Conservation (phyloP, 129 eudicot genomes). For the Solidago caesia region DNA sequence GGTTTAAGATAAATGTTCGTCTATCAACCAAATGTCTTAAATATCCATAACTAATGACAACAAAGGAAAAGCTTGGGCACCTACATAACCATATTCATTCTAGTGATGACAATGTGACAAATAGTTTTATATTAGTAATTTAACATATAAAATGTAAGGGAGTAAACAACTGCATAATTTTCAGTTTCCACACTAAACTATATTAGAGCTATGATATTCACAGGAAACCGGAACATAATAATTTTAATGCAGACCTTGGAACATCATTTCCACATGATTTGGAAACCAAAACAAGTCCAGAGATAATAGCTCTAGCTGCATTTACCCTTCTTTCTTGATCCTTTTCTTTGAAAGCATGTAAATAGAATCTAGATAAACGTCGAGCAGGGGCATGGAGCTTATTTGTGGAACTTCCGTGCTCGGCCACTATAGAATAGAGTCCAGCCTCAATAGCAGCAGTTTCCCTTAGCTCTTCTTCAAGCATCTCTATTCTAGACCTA, state of each 20-base stretch:
- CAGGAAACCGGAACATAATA: background rate
- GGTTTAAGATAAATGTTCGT: background rate
- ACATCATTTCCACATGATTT: conserved; percentile 98
- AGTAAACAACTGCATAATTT: too few species aligned
- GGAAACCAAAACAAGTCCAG: conserved; percentile 84
- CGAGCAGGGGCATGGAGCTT: conserved; percentile 94
- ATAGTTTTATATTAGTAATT: too few species aligned
- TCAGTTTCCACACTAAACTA: too few species aligned
- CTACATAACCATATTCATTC: background rate
- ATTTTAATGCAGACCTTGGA: conserved; percentile 53
- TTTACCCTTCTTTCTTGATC: conserved; percentile 40
- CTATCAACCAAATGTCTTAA: background rate
- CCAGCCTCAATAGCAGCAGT: conserved; percentile 78
- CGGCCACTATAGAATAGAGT: conserved; percentile 81
- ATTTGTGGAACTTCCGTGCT: conserved; percentile 74
- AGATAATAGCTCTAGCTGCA: conserved; percentile 69
- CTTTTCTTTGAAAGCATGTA: conserved; percentile 53
- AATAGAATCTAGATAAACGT: conserved; percentile 79
- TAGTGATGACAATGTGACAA: background rate
- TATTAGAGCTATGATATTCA: background rate
- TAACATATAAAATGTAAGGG: too few species aligned
- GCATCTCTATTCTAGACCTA: conserved; percentile 50
- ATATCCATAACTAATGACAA: background rate
- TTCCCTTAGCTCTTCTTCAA: conserved; percentile 93
- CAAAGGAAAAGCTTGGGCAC: too few species aligned